These are phyloP conservation scores for Liriodendron chinense DNA, from an alignment of 164 flowering plant genomes.

Conservation along the genomic window DNA sequence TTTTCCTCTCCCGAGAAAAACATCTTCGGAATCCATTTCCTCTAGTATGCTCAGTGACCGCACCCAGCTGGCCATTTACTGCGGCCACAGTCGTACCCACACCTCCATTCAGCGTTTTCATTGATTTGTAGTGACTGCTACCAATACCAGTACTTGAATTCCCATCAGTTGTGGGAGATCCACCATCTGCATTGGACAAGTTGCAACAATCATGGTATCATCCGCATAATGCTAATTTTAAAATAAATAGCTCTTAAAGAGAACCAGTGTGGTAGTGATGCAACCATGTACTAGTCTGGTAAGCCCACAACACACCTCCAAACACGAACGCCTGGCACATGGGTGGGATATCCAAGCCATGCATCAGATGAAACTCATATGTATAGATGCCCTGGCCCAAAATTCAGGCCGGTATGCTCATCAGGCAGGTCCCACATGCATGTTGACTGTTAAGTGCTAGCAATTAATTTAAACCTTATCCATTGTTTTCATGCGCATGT, in stretches of 20 bases:
- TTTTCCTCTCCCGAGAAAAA: not conserved
- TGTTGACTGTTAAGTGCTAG: not conserved
- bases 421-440: not conserved
- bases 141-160: constrained; percentile 10
- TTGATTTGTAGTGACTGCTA: constrained; percentile 20
- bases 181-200: constrained; percentile 46
- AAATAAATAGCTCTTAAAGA: not conserved
- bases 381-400: not conserved
- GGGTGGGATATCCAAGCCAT: not conserved
- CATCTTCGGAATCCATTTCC: constrained; percentile 19
- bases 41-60: constrained; percentile 21
- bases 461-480: not conserved
- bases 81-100: constrained; percentile 23
- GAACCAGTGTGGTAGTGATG: not conserved
- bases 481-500: not conserved
- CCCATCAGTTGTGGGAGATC: constrained; percentile 23
- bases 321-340: not conserved
- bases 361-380: not conserved
- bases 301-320: not conserved
- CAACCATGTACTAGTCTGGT: not conserved
- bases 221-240: not conserved
- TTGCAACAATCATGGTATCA: not conserved
- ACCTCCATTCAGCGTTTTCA: constrained; percentile 18
- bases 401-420: not conserved
- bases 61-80: constrained; percentile 21